phyloP scores from a whole-genome alignment of 371 early-diverging fungal species.

The Mucor velutinosus region DNA sequence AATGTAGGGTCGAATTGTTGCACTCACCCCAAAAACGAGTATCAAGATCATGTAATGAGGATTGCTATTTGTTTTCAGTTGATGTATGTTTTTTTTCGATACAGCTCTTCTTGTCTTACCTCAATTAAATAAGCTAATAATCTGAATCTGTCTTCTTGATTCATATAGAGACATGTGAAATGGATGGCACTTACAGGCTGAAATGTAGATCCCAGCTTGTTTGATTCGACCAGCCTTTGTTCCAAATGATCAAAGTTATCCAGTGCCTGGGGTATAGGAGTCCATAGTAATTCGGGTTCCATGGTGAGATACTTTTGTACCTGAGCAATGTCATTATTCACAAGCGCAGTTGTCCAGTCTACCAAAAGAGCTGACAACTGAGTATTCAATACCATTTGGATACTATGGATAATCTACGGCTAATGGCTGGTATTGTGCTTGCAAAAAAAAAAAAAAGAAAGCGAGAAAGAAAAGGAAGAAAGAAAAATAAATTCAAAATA shows the following conservation, averaged over 20 bases:
- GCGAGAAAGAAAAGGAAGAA: not conserved
- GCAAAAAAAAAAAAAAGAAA: not conserved
- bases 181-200: slow-evolving; percentile 30
- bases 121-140: slow-evolving; percentile 29
- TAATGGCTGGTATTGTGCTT: too few relatives aligned
- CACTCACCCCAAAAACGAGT: slow-evolving; percentile 35
- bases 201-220: slow-evolving; percentile 25
- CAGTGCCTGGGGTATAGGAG: slow-evolving; percentile 25
- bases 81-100: not conserved
- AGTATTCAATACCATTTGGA: not conserved
- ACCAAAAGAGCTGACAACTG: slow-evolving; percentile 19
- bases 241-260: slow-evolving; percentile 22
- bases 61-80: slow-evolving; percentile 19
- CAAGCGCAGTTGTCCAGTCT: slow-evolving; percentile 42
- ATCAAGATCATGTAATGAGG: slow-evolving; percentile 32
- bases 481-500: not conserved
- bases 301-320: slow-evolving; percentile 19
- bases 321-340: slow-evolving; percentile 23
- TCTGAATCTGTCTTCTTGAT: slow-evolving; percentile 3
- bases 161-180: slow-evolving; percentile 13
- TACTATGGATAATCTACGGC: not conserved
- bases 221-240: slow-evolving; percentile 14
- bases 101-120: slow-evolving; percentile 15
- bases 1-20: slow-evolving; percentile 31
- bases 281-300: slow-evolving; percentile 39